Evolutionary conservation across 352 stramenopile species (phyloP).

Genomic region (Pythium aquatile): DNA sequence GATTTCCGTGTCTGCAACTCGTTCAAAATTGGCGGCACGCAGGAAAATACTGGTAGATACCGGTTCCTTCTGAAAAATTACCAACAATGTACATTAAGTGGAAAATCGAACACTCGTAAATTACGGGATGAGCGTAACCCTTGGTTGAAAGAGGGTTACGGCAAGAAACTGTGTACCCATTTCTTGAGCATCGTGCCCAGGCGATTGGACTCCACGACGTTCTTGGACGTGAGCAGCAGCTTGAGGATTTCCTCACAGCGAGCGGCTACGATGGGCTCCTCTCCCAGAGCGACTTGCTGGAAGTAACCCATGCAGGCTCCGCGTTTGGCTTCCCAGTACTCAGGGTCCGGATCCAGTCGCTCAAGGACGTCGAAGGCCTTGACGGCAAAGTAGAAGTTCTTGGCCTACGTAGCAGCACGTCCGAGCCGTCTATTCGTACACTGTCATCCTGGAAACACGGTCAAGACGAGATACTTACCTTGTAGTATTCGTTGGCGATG

Average conservation of each 20-base stretch:
- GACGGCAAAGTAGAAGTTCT: conserved; percentile 59
- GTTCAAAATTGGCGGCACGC: conserved; percentile 9
- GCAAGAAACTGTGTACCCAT: conserved; percentile 31
- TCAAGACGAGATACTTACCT: conserved; percentile 3
- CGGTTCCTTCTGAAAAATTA: background rate
- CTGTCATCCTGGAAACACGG: no score
- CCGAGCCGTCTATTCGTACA: no score
- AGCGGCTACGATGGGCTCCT: conserved; percentile 24
- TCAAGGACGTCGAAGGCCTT: conserved; percentile 81
- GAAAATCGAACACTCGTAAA: background rate
- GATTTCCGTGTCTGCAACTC: background rate
- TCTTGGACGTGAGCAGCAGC: conserved; percentile 52
- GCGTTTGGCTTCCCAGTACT: conserved; percentile 79
- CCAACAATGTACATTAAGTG: background rate
- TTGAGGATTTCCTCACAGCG: conserved; percentile 51
- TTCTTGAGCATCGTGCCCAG: conserved; percentile 44
- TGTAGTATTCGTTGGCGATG: conserved; percentile 74
- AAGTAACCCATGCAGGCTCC: conserved; percentile 68
- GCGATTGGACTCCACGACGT: conserved; percentile 47
- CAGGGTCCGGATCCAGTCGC: conserved; percentile 59
- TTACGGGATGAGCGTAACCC: background rate
- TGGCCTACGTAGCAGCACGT: background rate
- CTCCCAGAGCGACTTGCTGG: conserved; percentile 43
- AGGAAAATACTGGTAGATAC: background rate
- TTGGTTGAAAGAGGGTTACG: background rate